Evolutionary conservation across 169 alveolate species (phyloP), one percentile per base, ranked within the genome.

Genomic region (Cystoisospora suis): DNA sequence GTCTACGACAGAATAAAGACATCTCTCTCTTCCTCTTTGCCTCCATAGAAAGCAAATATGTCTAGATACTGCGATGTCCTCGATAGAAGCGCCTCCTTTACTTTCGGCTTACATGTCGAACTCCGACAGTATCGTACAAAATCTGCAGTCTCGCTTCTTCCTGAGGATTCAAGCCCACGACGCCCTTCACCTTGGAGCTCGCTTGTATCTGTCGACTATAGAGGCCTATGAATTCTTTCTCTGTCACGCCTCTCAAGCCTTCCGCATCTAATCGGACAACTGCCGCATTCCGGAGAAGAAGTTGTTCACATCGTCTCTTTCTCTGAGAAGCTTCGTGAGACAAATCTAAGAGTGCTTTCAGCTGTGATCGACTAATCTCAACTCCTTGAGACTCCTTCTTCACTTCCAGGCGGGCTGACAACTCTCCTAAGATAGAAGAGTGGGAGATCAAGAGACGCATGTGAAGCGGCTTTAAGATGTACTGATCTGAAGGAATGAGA

Each of bases 111-210:
- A 88, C 92, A 89, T 96, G 97, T 7, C 98, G 72, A 32, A 95
- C 96, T 53, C 96, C 97, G 20, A 95, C 96, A n/a, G 95, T 96
- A 85, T 95, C 97, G 65, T 94, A 94, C 47, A 96, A 93, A 23
- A 87, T 92, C 81, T 79, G 94, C 61, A 95, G 92, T 58, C 97
- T 72, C 81, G 90, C 94, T 42, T 75, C 75, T 59, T 95, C 93
- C 9, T 91, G 91, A 3, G 20, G n/a, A 69, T 29, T 89, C 44
- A 89, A 75, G 44, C 89, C 86, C 29, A 77, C 34, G 59, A 65
- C 89, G 1, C 90, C 93, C 23, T 80, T 6, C 20, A 89, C 40
- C 0, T 79, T 79, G 0, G 90, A 89, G 23, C 36, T 72, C 9
- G 88, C 86, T 23, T 89, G 89, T 23, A 93, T 81, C 75, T 92